These are phyloP conservation scores for Aspergillus funiculosus DNA, from an alignment of 495 filamentous ascomycete genomes.

Conservation along the genomic window DNA sequence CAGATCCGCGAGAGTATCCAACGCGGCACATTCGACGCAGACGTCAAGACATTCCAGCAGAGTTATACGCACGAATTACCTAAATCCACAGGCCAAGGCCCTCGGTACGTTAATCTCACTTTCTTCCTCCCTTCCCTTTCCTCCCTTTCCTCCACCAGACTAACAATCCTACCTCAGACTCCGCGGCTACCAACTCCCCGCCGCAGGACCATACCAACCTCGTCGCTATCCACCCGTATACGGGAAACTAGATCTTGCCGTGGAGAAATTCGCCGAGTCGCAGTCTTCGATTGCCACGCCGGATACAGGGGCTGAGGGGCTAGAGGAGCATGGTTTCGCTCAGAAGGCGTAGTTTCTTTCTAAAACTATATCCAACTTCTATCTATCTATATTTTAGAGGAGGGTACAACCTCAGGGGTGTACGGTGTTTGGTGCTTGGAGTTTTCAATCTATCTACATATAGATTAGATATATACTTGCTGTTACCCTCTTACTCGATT, in stretches of 20 bases:
- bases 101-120: slow-evolving; percentile 49
- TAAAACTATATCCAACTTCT: too few relatives aligned
- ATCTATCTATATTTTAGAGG: too few relatives aligned
- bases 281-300: slow-evolving; percentile 44
- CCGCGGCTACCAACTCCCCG: slow-evolving; percentile 79
- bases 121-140: not conserved
- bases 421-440: not conserved
- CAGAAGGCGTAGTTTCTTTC: slow-evolving; percentile 32
- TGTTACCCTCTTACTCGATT: too few relatives aligned
- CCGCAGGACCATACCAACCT: slow-evolving; percentile 54
- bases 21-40: slow-evolving; percentile 56
- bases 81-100: slow-evolving; percentile 66
- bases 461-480: too few relatives aligned
- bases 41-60: slow-evolving; percentile 49
- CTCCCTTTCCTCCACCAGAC: not conserved
- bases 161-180: slow-evolving; percentile 40
- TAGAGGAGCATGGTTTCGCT: slow-evolving; percentile 58
- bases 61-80: slow-evolving; percentile 66
- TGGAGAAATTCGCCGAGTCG: slow-evolving; percentile 47
- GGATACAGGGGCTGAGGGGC: slow-evolving; percentile 46
- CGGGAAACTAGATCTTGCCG: slow-evolving; percentile 47
- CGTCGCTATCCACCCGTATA: slow-evolving; percentile 67
- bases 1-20: slow-evolving; percentile 57
- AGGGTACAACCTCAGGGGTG: not conserved
- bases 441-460: too few relatives aligned